Evolutionary conservation across 106 monocot genomes (phyloP), one percentile per base, ranked within the genome.

Genomic region (Phalaenopsis equestris): DNA sequence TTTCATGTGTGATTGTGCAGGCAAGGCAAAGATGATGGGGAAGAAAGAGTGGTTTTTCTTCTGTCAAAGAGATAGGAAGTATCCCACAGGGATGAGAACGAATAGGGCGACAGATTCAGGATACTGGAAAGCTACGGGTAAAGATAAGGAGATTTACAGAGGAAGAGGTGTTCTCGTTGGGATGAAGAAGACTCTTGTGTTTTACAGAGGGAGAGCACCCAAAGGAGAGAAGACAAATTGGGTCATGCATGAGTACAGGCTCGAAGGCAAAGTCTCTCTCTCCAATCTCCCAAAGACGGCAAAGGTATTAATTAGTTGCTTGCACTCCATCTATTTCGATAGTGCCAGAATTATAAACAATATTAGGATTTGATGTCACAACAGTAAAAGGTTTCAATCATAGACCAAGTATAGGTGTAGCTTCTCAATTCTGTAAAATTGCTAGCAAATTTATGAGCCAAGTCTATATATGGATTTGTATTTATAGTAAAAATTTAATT

Each of bases 61-160:
- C 88, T 88, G 87, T 75, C 70, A 83, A 56, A 90, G 80, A 79
- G 90, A 90, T 72, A 58, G 90, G 55, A 94, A 93, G 83, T 95
- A 95, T 85, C 90, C 92, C n/a, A 93, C 92, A 4, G 90, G 92
- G 7, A 76, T 86, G 87, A 84, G 95, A 73, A 92, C 95, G 41
- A 92, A 92, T 79, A 92, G 95, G 79, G 95, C 92, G 4, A 95
- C 92, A 1, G 83, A 83, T 47, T 41, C 84, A 19, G 95, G 92
- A 1, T 95, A 90, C 72, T 95, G 95, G 95, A 95, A 95, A 77
- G 95, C 95, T 4, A 95, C 95, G 3, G 92, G 95, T 1, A 95
- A 92, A 49, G 95, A 95, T 72, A 92, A 76, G 79, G 89, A 89
- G 79, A 90, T 95, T 23, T 77, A 75, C 82, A 77, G 75, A 18